Percentiles rank a stretch among this genome's conserved stretches.
Evolutionary conservation across 192 early-diverging fungal species (phyloP).

Genomic region (Coemansia sp.): DNA sequence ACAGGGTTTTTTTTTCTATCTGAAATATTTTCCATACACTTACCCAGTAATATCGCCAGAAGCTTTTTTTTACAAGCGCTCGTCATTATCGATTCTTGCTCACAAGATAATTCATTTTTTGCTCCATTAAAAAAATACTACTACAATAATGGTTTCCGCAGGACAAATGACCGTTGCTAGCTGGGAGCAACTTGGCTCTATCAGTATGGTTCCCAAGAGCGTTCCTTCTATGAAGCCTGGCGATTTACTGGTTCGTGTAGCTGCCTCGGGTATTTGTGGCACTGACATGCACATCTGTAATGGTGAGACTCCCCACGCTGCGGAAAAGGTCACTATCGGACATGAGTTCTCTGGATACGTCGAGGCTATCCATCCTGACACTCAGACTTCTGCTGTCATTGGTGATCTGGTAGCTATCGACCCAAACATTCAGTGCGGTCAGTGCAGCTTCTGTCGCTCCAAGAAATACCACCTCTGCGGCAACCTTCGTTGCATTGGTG

Average conservation of each 20-base stretch:
- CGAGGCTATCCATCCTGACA: conserved; percentile 43
- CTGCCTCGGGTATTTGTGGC: conserved; percentile 57
- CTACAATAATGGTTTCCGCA: conserved; percentile 3
- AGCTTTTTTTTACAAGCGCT: neutral
- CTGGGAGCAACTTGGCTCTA: conserved; percentile 50
- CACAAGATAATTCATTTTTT: too few relatives aligned
- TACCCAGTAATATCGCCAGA: neutral
- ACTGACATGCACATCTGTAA: conserved; percentile 59
- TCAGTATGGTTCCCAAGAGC: conserved; percentile 36
- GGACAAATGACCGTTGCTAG: conserved; percentile 33
- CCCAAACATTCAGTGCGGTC: conserved; percentile 54
- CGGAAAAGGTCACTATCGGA: conserved; percentile 46
- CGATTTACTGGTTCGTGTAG: conserved; percentile 50
- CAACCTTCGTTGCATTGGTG: conserved; percentile 44
- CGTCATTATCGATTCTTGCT: neutral
- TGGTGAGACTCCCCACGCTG: conserved; percentile 57
- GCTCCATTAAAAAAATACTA: too few relatives aligned
- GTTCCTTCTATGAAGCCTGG: conserved; percentile 40
- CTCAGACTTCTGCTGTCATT: conserved; percentile 18
- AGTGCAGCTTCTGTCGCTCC: conserved; percentile 51
- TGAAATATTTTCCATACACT: conserved; percentile 3
- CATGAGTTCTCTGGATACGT: conserved; percentile 57
- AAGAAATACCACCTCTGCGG: conserved; percentile 53
- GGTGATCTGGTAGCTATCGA: conserved; percentile 54
- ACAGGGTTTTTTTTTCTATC: neutral